Conservation (phyloP, 768 basidiomycete genomes). For the Termitomyces eurrhizus region DNA sequence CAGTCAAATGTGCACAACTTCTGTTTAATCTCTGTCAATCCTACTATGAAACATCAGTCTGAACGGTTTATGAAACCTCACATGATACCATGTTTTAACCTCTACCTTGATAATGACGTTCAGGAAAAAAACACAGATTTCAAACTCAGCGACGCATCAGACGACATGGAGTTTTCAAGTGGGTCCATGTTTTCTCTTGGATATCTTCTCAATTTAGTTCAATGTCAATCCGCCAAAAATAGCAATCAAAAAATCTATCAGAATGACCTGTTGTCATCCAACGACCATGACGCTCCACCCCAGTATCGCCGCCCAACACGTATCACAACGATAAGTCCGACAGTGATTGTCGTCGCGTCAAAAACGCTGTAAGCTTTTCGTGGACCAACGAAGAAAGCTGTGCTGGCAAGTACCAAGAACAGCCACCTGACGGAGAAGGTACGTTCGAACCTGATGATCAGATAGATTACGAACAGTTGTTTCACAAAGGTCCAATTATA, state of each 20-base stretch:
- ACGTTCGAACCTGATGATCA: slow-evolving; percentile 33
- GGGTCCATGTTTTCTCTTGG: not conserved
- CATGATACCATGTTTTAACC: too few species aligned
- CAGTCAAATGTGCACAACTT: not conserved
- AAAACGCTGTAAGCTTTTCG: slow-evolving; percentile 63
- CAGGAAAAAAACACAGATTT: not conserved
- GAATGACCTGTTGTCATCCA: not conserved
- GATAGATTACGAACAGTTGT: slow-evolving; percentile 3
- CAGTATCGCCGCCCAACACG: slow-evolving; percentile 50
- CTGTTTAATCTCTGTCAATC: not conserved
- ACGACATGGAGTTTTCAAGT: not conserved
- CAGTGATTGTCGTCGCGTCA: slow-evolving; percentile 49
- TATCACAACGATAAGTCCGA: slow-evolving; percentile 41
- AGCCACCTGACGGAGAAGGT: slow-evolving; percentile 47
- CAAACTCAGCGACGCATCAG: slow-evolving; percentile 7
- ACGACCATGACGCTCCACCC: slow-evolving; percentile 36
- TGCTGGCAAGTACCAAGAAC: slow-evolving; percentile 42
- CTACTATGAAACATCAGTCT: not conserved
- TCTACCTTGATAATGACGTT: not conserved
- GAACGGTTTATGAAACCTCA: not conserved
- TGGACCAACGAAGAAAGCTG: slow-evolving; percentile 68
- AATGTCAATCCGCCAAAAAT: not conserved
- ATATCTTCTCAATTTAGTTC: not conserved
- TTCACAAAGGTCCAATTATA: not conserved
- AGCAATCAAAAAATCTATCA: not conserved